phyloP scores from a whole-genome alignment of 352 stramenopile genomes.

The Globisporangium solare region DNA sequence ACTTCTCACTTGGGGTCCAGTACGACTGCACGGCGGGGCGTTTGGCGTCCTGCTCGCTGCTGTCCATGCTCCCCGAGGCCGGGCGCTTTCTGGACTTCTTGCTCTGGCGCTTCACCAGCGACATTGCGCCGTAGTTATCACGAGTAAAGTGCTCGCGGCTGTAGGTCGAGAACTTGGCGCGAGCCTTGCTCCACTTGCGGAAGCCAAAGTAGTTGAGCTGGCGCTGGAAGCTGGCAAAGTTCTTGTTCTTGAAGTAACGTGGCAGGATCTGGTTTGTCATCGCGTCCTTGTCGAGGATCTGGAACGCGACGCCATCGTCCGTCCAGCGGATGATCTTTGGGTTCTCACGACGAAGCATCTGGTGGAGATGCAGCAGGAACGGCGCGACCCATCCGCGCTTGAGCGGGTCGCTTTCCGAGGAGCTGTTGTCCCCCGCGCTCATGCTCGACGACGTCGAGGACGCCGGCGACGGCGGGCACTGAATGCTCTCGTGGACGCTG shows the following conservation, averaged over 20 bases:
- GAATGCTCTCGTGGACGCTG: background rate
- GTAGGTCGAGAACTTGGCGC: slow-evolving; percentile 70
- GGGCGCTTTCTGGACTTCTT: slow-evolving; percentile 81
- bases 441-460: slow-evolving; percentile 30
- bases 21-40: slow-evolving; percentile 20
- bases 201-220: slow-evolving; percentile 96
- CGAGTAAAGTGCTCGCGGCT: slow-evolving; percentile 78
- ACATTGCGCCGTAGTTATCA: slow-evolving; percentile 84
- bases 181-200: slow-evolving; percentile 85
- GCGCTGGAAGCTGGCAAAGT: slow-evolving; percentile 94
- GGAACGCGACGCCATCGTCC: slow-evolving; percentile 67
- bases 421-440: slow-evolving; percentile 18
- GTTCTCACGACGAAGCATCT: slow-evolving; percentile 81
- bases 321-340: slow-evolving; percentile 79
- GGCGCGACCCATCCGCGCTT: slow-evolving; percentile 79
- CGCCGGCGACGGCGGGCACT: slow-evolving; percentile 33
- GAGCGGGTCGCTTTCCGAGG: slow-evolving; percentile 17
- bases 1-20: slow-evolving; percentile 39
- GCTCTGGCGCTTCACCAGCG: slow-evolving; percentile 81
- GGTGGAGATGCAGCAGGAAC: slow-evolving; percentile 80
- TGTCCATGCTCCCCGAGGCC: slow-evolving; percentile 23
- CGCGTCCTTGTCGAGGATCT: slow-evolving; percentile 81
- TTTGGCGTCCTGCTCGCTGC: slow-evolving; percentile 31
- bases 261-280: slow-evolving; percentile 89
- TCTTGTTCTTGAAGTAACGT: slow-evolving; percentile 95